phyloP scores from a whole-genome alignment of 805 yeast genomes.

The Metschnikowia sp. region DNA sequence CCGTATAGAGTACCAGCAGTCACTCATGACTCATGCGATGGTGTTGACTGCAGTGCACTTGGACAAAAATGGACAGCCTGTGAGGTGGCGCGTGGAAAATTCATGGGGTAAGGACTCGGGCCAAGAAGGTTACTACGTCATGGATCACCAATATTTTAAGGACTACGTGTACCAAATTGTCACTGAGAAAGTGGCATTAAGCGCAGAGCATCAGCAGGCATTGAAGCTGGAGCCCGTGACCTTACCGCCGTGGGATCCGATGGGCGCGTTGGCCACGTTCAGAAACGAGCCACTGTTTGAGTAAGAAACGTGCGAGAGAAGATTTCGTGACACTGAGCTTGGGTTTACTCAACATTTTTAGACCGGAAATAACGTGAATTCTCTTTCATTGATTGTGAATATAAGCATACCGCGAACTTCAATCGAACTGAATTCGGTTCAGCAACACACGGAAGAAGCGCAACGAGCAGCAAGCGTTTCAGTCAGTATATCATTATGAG shows the following conservation, averaged over 20 bases:
- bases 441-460: no score
- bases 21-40: conserved; percentile 24
- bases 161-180: conserved; percentile 70
- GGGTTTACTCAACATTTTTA: no score
- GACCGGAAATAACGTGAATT: background rate
- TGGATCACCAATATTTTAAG: conserved; percentile 72
- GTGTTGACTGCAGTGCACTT: conserved; percentile 19
- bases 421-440: no score
- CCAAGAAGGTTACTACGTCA: conserved; percentile 61
- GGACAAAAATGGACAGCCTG: conserved; percentile 46
- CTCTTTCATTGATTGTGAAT: background rate
- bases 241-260: conserved; percentile 77
- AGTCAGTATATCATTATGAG: no score
- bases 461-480: no score
- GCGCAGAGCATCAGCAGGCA: conserved; percentile 32
- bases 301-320: no score
- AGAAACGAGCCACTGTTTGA: conserved; percentile 1
- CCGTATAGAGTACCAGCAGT: conserved; percentile 19
- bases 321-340: no score
- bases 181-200: conserved; percentile 32
- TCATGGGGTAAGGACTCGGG: conserved; percentile 75
- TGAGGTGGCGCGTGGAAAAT: conserved; percentile 71
- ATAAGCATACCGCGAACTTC: background rate
- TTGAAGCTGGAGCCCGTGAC: conserved; percentile 43
- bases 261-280: conserved; percentile 63